phyloP scores from a whole-genome alignment of 768 basidiomycete genomes.

The Galerina sulciceps region DNA sequence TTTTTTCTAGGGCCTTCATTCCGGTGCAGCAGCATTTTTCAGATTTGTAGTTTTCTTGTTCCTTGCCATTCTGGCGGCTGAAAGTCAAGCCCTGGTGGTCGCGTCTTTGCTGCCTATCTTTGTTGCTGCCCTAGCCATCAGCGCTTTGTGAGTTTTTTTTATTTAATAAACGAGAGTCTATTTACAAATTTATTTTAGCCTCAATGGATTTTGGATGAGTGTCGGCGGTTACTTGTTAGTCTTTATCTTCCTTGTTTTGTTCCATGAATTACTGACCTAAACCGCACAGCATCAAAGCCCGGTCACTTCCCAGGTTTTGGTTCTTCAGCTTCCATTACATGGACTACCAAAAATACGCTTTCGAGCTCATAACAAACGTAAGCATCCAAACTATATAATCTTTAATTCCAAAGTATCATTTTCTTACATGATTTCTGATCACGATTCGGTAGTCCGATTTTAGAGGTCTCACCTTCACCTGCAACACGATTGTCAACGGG shows the following conservation, averaged over 20 bases:
- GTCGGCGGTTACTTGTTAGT: conserved; percentile 51
- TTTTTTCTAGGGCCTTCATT: conserved; percentile 47
- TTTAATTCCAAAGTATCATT: not conserved
- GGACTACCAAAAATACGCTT: conserved; percentile 54
- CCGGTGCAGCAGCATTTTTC: conserved; percentile 53
- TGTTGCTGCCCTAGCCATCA: conserved; percentile 61
- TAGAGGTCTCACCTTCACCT: conserved; percentile 47
- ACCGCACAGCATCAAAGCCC: conserved; percentile 49
- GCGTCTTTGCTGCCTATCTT: conserved; percentile 59
- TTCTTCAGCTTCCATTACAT: conserved; percentile 60
- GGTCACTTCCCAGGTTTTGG: conserved; percentile 62
- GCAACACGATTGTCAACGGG: conserved; percentile 36
- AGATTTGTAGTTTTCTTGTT: conserved; percentile 57
- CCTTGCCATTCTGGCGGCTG: conserved; percentile 56
- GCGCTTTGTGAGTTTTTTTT: conserved; percentile 40
- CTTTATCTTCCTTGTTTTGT: not conserved
- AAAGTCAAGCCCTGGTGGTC: conserved; percentile 54
- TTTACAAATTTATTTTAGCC: conserved; percentile 15
- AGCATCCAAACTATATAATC: conserved; percentile 3
- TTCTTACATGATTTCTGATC: conserved; percentile 21
- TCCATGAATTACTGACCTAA: not conserved
- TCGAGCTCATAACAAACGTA: conserved; percentile 41
- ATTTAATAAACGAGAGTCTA: not conserved
- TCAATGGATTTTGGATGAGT: conserved; percentile 65
- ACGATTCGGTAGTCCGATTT: conserved; percentile 44